Percentiles rank a stretch among this genome's conserved stretches.
Conservation (phyloP, 2,329 filamentous ascomycete species). For the Neopestalotiopsis sp. region DNA sequence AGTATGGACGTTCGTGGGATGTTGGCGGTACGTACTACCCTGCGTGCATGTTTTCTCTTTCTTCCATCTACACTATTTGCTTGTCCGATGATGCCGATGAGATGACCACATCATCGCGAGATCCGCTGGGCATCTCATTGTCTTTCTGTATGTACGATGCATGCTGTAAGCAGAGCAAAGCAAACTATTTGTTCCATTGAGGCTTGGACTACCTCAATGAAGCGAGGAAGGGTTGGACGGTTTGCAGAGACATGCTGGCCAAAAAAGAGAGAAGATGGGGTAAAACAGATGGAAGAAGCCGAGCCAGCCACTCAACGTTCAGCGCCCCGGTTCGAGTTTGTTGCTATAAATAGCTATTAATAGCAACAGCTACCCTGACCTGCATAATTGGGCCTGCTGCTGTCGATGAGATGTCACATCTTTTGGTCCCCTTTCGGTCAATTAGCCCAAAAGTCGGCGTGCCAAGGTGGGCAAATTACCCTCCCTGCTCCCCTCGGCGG, state of each 20-base stretch:
- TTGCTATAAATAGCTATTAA: slow-evolving; percentile 41
- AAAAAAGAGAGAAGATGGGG: neutral
- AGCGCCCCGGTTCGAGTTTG: slow-evolving; percentile 5
- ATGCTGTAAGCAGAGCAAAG: slow-evolving; percentile 15
- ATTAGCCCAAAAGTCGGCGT: slow-evolving; percentile 4
- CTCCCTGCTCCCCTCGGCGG: neutral
- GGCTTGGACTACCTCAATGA: slow-evolving; percentile 4
- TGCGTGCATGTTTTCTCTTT: neutral
- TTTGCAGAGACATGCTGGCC: neutral
- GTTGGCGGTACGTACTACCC: neutral
- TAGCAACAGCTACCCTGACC: slow-evolving; percentile 28
- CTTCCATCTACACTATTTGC: neutral
- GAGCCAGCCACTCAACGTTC: neutral
- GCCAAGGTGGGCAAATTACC: slow-evolving; percentile 15
- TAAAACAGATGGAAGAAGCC: neutral
- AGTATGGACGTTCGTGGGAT: neutral
- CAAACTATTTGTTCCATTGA: neutral
- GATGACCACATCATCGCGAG: slow-evolving; percentile 2
- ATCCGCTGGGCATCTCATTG: neutral
- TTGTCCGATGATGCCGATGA: slow-evolving; percentile 9
- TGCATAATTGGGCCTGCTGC: neutral
- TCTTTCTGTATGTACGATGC: neutral
- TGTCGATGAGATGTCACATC: neutral
- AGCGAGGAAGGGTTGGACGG: neutral
- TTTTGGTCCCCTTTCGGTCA: neutral